phyloP scores from a whole-genome alignment of 768 basidiomycete genomes.

The Arthromyces matolae region DNA sequence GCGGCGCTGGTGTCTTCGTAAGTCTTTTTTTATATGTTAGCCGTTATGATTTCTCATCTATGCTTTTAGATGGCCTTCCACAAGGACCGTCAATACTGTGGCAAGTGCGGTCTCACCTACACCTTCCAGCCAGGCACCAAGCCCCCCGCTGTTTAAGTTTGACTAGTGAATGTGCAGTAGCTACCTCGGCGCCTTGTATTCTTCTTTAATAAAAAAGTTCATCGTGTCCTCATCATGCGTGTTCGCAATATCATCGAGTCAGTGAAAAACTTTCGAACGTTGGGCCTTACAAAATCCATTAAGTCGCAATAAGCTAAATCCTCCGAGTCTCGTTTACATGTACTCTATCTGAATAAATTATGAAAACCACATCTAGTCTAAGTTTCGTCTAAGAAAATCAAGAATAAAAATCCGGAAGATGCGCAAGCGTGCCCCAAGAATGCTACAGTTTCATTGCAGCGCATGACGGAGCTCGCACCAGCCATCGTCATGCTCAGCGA shows the following conservation, averaged over 20 bases:
- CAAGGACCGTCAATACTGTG: slow-evolving; percentile 96
- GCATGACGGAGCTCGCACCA: slow-evolving; percentile 20
- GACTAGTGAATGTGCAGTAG: background rate
- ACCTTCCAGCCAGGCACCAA: slow-evolving; percentile 79
- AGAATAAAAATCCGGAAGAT: background rate
- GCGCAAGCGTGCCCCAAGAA: no score
- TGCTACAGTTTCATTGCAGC: slow-evolving; percentile 5
- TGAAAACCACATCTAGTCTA: no score
- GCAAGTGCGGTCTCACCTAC: slow-evolving; percentile 89
- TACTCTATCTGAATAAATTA: no score
- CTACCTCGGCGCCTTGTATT: no score
- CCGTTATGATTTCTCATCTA: slow-evolving; percentile 14
- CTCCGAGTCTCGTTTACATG: no score
- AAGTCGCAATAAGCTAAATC: no score
- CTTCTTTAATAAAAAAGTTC: no score
- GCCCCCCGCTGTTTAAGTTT: slow-evolving; percentile 61
- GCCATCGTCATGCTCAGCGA: slow-evolving; percentile 27
- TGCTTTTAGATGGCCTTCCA: slow-evolving; percentile 90
- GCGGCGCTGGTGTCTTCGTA: slow-evolving; percentile 84
- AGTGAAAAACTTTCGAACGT: no score
- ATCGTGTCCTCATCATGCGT: no score
- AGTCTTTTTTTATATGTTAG: slow-evolving; percentile 24
- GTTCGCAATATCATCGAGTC: no score
- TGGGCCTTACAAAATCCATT: no score
- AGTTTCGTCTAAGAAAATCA: background rate